Conservation (phyloP, 73 alveolate species). For the Effrenium voratum region DNA sequence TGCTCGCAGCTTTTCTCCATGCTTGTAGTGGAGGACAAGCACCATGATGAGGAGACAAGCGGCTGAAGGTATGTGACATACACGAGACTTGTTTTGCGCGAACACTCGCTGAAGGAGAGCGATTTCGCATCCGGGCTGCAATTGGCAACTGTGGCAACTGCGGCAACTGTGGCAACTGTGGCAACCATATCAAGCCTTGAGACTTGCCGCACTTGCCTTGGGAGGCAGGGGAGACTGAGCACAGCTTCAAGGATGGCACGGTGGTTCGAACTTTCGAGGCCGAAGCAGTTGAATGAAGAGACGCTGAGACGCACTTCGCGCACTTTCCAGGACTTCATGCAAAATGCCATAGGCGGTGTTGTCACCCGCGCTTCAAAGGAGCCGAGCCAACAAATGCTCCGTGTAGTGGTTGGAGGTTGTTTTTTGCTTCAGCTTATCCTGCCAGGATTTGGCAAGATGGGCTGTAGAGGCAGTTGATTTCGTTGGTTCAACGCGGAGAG, state of each 20-base stretch:
- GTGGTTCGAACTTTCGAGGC: conserved; percentile 33
- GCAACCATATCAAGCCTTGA: no score
- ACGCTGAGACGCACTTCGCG: not conserved
- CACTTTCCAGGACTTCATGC: conserved; percentile 47
- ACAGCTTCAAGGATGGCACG: not conserved
- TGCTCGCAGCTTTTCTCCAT: no score
- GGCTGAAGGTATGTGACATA: no score
- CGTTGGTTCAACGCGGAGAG: no score
- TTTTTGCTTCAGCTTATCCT: not conserved
- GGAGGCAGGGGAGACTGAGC: conserved; percentile 77
- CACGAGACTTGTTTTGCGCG: no score
- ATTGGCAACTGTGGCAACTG: no score
- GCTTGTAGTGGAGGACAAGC: no score
- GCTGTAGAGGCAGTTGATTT: conserved; percentile 9
- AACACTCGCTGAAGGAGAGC: no score
- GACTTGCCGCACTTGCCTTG: no score
- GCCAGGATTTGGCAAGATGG: conserved; percentile 69
- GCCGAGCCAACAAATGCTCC: not conserved
- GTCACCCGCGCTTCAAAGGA: conserved; percentile 85
- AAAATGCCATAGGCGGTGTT: conserved; percentile 84
- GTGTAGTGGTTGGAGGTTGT: not conserved
- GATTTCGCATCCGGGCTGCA: no score
- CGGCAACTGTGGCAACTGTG: no score
- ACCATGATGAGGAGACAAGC: no score
- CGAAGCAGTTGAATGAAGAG: not conserved